Conservation (phyloP, 2,329 filamentous ascomycete species). For the Aspergillus sp. region DNA sequence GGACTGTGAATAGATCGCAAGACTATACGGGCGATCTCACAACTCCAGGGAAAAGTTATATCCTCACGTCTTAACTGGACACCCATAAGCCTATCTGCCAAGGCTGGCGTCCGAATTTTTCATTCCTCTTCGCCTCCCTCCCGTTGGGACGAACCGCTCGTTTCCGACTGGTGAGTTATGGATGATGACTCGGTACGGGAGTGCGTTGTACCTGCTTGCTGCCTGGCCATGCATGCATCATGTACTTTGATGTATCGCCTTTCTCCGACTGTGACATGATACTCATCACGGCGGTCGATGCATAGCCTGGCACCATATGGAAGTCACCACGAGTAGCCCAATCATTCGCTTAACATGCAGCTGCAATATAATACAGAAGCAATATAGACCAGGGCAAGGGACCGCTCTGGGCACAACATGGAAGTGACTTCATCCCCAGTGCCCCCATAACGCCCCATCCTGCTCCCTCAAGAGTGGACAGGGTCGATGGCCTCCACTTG, state of each 20-base stretch:
- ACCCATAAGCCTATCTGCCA: not conserved
- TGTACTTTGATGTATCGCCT: too few species aligned
- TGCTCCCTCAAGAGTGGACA: not conserved
- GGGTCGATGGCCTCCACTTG: not conserved
- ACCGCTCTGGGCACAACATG: not conserved
- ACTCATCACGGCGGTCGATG: too few species aligned
- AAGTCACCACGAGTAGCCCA: too few species aligned
- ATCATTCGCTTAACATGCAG: too few species aligned
- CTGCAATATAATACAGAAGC: too few species aligned
- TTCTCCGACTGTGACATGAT: too few species aligned
- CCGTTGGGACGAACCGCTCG: not conserved
- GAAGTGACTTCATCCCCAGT: conserved; percentile 1
- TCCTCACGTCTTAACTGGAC: not conserved
- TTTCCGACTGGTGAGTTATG: not conserved
- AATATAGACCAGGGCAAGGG: too few species aligned
- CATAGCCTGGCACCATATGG: too few species aligned
- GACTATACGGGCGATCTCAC: too few species aligned
- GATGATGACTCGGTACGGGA: not conserved
- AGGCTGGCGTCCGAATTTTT: not conserved
- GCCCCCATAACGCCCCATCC: not conserved
- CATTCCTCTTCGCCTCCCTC: not conserved
- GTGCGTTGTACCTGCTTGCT: not conserved
- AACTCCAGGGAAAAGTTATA: conserved; percentile 6
- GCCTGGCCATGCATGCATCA: not conserved
- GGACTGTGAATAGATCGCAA: not conserved